Conservation (phyloP, 257 asterid genomes). For the Fraxinus americana region DNA sequence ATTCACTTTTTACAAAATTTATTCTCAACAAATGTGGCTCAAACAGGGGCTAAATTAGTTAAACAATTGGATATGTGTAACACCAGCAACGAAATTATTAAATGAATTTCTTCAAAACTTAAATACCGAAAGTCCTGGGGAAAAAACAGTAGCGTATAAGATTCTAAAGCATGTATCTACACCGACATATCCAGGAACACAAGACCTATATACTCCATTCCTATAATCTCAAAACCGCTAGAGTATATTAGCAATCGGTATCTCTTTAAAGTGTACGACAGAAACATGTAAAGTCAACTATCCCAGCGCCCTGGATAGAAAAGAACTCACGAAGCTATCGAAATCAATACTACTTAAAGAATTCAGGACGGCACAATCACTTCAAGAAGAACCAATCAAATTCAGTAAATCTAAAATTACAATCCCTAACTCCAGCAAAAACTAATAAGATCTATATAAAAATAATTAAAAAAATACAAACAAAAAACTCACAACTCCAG, state of each 20-base stretch:
- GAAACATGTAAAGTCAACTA: background rate
- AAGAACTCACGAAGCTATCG: background rate
- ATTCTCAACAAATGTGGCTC: too few species aligned
- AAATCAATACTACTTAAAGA: background rate
- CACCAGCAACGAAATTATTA: background rate
- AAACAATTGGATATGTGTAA: background rate
- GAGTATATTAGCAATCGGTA: background rate
- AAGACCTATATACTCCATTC: background rate
- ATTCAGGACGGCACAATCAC: background rate
- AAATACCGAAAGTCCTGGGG: background rate
- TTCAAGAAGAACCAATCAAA: background rate
- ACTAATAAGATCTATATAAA: constrained; percentile 25
- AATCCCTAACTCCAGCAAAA: constrained; percentile 18
- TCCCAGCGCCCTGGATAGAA: background rate
- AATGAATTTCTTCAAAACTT: background rate
- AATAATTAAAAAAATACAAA: background rate
- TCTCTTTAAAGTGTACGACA: background rate
- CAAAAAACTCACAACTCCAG: constrained; percentile 76
- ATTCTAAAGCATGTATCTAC: background rate
- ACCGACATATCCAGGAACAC: background rate
- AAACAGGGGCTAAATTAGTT: background rate
- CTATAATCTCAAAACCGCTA: background rate
- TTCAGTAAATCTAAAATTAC: constrained; percentile 1
- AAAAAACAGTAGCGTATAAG: background rate
- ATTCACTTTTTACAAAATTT: too few species aligned